Evolutionary conservation across 2,329 filamentous ascomycete genomes (phyloP).

Genomic region (Aspergillus fischeri): DNA sequence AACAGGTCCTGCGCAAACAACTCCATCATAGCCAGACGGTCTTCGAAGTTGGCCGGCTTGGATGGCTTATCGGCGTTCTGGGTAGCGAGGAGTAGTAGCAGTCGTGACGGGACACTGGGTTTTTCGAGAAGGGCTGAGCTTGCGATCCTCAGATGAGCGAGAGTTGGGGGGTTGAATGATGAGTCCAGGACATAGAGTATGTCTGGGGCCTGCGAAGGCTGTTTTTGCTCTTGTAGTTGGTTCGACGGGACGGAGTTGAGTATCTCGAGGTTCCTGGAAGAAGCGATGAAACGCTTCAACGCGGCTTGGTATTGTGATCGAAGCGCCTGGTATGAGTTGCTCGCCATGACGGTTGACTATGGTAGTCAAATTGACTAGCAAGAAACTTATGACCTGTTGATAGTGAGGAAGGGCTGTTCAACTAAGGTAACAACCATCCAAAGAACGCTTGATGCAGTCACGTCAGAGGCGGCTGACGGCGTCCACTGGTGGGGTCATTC

Average conservation of each 20-base stretch:
- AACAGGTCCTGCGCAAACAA: slow-evolving; percentile 43
- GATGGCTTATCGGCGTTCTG: slow-evolving; percentile 62
- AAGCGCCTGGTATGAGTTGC: slow-evolving; percentile 25
- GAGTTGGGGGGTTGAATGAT: slow-evolving; percentile 62
- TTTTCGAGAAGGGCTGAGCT: slow-evolving; percentile 48
- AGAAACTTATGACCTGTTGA: neutral
- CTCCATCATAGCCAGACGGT: slow-evolving; percentile 48
- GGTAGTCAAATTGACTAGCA: neutral
- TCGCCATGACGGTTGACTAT: slow-evolving; percentile 7
- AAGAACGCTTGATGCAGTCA: neutral
- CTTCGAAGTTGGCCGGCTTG: slow-evolving; percentile 46
- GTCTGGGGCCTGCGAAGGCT: slow-evolving; percentile 15
- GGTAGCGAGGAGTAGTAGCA: slow-evolving; percentile 59
- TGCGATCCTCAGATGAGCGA: slow-evolving; percentile 55
- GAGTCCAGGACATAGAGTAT: slow-evolving; percentile 62
- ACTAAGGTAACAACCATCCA: neutral
- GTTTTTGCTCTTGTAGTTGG: neutral
- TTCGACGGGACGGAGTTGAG: slow-evolving; percentile 20
- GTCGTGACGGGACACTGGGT: slow-evolving; percentile 29
- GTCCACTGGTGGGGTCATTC: neutral
- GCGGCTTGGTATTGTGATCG: slow-evolving; percentile 37
- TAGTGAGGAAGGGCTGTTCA: neutral
- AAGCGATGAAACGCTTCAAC: slow-evolving; percentile 42
- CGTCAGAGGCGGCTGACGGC: neutral
- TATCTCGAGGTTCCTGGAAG: slow-evolving; percentile 32